phyloP scores from a whole-genome alignment of 768 basidiomycete species.

The Sarcodon sp. region DNA sequence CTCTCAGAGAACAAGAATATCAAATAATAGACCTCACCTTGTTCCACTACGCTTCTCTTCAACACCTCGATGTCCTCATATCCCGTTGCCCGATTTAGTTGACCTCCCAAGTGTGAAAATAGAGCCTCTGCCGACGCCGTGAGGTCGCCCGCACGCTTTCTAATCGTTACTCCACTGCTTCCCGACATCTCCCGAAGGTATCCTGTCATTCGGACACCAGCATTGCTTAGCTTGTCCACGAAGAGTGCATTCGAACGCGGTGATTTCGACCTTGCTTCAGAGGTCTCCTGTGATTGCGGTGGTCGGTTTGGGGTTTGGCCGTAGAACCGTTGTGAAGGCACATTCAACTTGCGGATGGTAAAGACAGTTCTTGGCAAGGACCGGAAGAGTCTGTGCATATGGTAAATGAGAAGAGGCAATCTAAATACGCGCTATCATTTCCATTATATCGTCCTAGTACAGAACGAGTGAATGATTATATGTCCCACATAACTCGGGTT shows the following conservation, averaged over 20 bases:
- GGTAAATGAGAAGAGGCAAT: background rate
- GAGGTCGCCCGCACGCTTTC: conserved; percentile 43
- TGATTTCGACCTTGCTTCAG: background rate
- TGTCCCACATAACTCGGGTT: too few species aligned
- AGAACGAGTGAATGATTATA: too few species aligned
- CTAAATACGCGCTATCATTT: too few species aligned
- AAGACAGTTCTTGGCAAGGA: background rate
- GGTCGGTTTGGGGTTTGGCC: background rate
- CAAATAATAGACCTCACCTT: conserved; percentile 42
- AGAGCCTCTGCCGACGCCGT: conserved; percentile 41
- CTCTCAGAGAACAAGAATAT: background rate
- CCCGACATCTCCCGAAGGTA: conserved; percentile 31
- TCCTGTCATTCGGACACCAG: background rate
- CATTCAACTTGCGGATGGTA: background rate
- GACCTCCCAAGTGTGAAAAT: conserved; percentile 62
- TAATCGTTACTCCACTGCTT: conserved; percentile 23
- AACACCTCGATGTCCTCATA: conserved; percentile 83
- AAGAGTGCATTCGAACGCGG: background rate
- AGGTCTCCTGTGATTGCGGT: background rate
- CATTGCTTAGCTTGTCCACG: background rate
- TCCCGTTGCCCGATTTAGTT: conserved; percentile 81
- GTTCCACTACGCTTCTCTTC: conserved; percentile 63
- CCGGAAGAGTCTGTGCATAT: background rate
- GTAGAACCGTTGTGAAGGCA: background rate
- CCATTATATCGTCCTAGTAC: too few species aligned